Evolutionary conservation across 2,329 filamentous ascomycete species (phyloP).

Genomic region (Penicillium psychrosexuale): DNA sequence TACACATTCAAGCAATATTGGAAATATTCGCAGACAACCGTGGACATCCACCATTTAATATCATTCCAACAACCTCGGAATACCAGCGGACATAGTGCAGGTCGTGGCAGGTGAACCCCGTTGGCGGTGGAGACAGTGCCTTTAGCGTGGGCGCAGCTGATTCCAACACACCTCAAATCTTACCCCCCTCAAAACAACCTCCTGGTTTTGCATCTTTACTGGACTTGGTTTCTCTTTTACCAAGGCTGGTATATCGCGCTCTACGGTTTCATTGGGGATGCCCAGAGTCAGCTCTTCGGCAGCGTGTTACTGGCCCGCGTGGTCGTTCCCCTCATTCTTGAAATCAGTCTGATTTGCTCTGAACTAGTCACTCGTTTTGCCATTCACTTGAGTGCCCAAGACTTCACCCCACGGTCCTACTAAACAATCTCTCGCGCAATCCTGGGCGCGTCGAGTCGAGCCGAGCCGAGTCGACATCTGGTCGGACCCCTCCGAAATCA

Average conservation of each 20-base stretch:
- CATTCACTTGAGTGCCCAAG: neutral
- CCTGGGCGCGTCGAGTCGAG: neutral
- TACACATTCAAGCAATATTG: neutral
- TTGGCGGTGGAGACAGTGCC: conserved; percentile 12
- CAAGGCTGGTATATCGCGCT: neutral
- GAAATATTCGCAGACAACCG: neutral
- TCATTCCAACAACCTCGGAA: no score
- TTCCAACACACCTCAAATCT: neutral
- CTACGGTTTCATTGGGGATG: conserved; percentile 5
- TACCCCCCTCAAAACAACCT: neutral
- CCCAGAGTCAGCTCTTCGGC: neutral
- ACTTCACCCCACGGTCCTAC: neutral
- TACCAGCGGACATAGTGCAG: neutral
- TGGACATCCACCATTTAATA: neutral
- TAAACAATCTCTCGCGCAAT: neutral
- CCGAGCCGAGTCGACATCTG: neutral
- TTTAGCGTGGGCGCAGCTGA: conserved; percentile 8
- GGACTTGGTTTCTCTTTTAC: neutral
- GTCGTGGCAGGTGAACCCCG: neutral
- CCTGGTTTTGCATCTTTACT: neutral
- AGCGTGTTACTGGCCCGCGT: conserved; percentile 8
- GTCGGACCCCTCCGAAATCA: conserved; percentile 24
- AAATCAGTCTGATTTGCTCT: neutral
- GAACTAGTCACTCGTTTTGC: conserved; percentile 2
- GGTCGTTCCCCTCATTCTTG: conserved; percentile 7